Conservation (phyloP, 2,329 filamentous ascomycete species). For the Pyrenophora teres region DNA sequence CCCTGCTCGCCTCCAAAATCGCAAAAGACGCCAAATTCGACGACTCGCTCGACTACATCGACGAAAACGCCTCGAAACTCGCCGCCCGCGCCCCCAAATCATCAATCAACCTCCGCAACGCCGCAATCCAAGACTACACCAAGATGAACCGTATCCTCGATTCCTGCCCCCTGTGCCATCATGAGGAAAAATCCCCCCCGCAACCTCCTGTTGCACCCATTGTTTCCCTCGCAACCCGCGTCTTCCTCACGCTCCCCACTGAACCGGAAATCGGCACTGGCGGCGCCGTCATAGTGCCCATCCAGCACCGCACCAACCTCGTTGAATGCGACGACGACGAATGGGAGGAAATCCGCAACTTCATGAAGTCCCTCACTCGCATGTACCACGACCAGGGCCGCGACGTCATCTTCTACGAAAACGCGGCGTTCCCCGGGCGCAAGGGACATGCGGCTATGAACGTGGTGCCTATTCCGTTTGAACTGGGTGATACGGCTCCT, state of each 20-base stretch:
- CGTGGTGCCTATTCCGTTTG: constrained; percentile 85
- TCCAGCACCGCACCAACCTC: constrained; percentile 84
- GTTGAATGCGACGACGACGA: constrained; percentile 99
- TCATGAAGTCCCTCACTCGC: constrained; percentile 94
- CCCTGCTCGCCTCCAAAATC: constrained; percentile 86
- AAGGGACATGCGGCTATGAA: constrained; percentile 84
- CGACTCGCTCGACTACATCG: constrained; percentile 93
- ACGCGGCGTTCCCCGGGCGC: constrained; percentile 79
- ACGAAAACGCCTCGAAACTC: constrained; percentile 91
- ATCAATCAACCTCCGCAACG: constrained; percentile 83
- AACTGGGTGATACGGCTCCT: constrained; percentile 86
- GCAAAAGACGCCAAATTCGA: constrained; percentile 91
- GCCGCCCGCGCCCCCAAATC: constrained; percentile 86
- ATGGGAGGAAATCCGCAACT: constrained; percentile 98
- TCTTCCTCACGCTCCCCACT: constrained; percentile 85
- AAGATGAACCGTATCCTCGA: constrained; percentile 87
- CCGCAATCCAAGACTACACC: constrained; percentile 85
- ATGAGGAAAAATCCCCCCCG: constrained; percentile 76
- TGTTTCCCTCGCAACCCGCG: constrained; percentile 81
- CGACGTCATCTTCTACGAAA: constrained; percentile 96
- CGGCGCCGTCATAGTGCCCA: constrained; percentile 85
- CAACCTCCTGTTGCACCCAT: constrained; percentile 77
- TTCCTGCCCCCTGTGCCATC: constrained; percentile 86
- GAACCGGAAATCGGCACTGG: constrained; percentile 85
- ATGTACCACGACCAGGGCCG: constrained; percentile 94